phyloP scores from a whole-genome alignment of 306 rosid species.

The Acacia melanoxylon region DNA sequence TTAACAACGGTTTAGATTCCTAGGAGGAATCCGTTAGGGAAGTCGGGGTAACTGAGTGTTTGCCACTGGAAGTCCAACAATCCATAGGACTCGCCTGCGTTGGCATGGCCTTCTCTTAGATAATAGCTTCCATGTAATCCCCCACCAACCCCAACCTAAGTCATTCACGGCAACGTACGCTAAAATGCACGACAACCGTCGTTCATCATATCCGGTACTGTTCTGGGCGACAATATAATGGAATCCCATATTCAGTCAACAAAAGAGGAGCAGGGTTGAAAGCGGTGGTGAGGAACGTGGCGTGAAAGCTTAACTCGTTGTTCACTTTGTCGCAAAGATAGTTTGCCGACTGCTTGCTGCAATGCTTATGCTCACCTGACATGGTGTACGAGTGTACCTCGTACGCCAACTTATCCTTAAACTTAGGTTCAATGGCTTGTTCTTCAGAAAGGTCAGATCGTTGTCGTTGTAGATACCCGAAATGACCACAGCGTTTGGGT shows the following conservation, averaged over 20 bases:
- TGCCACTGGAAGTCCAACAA: constrained; percentile 31
- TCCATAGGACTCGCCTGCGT: constrained; percentile 31
- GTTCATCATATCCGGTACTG: neutral
- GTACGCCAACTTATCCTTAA: constrained; percentile 27
- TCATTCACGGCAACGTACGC: constrained; percentile 28
- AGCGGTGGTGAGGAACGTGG: constrained; percentile 19
- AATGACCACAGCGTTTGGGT: constrained; percentile 16
- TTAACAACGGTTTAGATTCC: too few species aligned
- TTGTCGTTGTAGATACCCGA: constrained; percentile 30
- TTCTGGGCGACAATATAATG: neutral
- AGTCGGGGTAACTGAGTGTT: constrained; percentile 12
- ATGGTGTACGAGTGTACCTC: constrained; percentile 34
- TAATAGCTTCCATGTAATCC: constrained; percentile 38
- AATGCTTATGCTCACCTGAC: constrained; percentile 9
- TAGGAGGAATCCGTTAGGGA: constrained; percentile 27
- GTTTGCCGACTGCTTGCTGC: constrained; percentile 19
- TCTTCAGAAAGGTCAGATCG: constrained; percentile 24
- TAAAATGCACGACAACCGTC: constrained; percentile 38
- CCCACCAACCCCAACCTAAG: constrained; percentile 43
- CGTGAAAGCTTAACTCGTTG: constrained; percentile 18
- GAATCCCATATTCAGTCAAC: constrained; percentile 34
- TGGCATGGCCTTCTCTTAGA: constrained; percentile 1
- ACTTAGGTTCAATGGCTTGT: neutral
- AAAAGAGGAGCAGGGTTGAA: constrained; percentile 22
- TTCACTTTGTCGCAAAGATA: constrained; percentile 2